These are phyloP conservation scores for Pachysandra terminalis DNA, from an alignment of 164 flowering plant genomes.

Conservation along the genomic window DNA sequence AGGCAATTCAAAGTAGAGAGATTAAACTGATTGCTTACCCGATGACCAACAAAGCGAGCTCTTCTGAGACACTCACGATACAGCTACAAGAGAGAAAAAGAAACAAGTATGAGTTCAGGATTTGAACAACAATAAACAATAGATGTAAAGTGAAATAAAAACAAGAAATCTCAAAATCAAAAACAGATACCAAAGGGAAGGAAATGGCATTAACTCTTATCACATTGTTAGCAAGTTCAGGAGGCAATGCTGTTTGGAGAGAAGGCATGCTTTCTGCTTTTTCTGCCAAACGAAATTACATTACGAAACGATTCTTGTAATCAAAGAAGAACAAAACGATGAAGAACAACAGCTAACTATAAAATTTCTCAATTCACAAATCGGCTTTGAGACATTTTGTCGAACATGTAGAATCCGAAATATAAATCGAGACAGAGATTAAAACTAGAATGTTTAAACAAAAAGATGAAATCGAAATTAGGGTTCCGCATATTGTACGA, in stretches of 20 bases:
- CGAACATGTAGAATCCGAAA: neutral
- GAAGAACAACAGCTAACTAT: neutral
- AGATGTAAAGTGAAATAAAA: neutral
- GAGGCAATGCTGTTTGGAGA: slow-evolving; percentile 80
- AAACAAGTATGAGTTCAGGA: neutral
- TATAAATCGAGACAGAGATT: neutral
- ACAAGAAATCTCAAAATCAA: neutral
- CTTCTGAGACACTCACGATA: slow-evolving; percentile 92
- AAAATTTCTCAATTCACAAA: neutral
- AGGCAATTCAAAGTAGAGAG: neutral
- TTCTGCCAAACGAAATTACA: too few species aligned
- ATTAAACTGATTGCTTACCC: slow-evolving; percentile 34
- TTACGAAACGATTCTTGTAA: too few species aligned
- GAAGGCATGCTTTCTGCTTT: slow-evolving; percentile 62
- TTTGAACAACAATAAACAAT: neutral
- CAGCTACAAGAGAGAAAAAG: slow-evolving; percentile 39
- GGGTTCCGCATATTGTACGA: too few species aligned
- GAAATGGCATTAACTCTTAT: slow-evolving; percentile 43
- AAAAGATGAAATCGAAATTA: too few species aligned
- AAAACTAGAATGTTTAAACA: too few species aligned
- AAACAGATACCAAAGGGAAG: neutral
- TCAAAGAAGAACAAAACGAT: neutral
- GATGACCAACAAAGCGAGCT: slow-evolving; percentile 67
- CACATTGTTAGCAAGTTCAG: slow-evolving; percentile 83
- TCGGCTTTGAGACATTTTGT: neutral